Percentiles rank a stretch among this genome's conserved stretches.
phyloP scores from a whole-genome alignment of 495 filamentous ascomycete species.

The Astrocystis sublimbata region DNA sequence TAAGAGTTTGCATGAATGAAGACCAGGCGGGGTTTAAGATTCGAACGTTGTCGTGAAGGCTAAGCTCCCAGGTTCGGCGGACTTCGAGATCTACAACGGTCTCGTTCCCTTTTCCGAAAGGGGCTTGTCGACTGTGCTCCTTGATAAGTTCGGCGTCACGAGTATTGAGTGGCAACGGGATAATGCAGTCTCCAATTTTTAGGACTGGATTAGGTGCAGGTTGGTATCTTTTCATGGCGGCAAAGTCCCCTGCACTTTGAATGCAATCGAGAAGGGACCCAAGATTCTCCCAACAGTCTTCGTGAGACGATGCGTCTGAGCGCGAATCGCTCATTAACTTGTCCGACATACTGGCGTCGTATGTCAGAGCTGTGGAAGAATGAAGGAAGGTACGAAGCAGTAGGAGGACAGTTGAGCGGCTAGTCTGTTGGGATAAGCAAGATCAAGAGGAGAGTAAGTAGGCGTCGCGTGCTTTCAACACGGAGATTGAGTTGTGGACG shows the following conservation, averaged over 20 bases:
- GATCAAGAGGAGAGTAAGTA: too few relatives aligned
- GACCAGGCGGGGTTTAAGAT: constrained; percentile 37
- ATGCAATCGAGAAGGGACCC: constrained; percentile 16
- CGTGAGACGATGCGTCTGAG: not conserved
- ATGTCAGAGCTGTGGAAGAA: too few relatives aligned
- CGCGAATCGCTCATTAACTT: not conserved
- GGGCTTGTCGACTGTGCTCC: constrained; percentile 37
- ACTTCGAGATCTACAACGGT: constrained; percentile 48
- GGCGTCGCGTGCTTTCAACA: too few relatives aligned
- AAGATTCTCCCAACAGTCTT: not conserved
- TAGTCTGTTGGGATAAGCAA: too few relatives aligned
- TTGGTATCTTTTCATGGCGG: constrained; percentile 6
- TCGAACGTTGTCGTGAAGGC: constrained; percentile 37
- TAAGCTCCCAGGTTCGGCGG: constrained; percentile 53
- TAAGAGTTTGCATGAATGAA: not conserved
- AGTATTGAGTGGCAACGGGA: constrained; percentile 44
- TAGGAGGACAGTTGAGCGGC: too few relatives aligned
- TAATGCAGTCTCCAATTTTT: constrained; percentile 33
- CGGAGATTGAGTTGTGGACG: too few relatives aligned
- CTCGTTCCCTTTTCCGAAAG: constrained; percentile 47
- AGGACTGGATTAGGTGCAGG: constrained; percentile 42
- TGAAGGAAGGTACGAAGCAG: too few relatives aligned
- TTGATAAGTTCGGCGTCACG: constrained; percentile 42
- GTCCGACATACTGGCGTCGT: too few relatives aligned
- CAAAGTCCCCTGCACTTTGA: constrained; percentile 12